Conservation (phyloP, 2,329 filamentous ascomycete genomes). For the Davidsoniella neocaledoniae region DNA sequence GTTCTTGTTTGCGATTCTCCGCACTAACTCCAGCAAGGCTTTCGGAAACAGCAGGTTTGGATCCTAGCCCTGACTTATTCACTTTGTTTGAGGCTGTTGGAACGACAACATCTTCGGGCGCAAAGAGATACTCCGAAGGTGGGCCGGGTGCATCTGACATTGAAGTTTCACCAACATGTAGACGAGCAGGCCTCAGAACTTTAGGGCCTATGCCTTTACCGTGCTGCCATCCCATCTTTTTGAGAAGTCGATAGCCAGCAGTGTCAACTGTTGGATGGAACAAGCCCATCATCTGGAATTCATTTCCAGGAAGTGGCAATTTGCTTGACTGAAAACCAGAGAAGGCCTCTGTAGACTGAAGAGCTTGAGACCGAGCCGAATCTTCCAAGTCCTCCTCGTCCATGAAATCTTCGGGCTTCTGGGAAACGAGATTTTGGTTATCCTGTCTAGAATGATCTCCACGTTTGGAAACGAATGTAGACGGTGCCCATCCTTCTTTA, state of each 20-base stretch:
- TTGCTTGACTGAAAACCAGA: slow-evolving; percentile 21
- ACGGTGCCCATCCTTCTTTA: slow-evolving; percentile 93
- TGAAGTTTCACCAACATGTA: slow-evolving; percentile 25
- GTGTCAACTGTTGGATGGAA: slow-evolving; percentile 46
- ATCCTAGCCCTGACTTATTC: slow-evolving; percentile 55
- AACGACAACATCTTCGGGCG: slow-evolving; percentile 60
- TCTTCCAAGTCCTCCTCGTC: slow-evolving; percentile 90
- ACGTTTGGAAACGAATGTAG: slow-evolving; percentile 82
- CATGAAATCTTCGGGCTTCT: slow-evolving; percentile 85
- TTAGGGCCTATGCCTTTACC: slow-evolving; percentile 88
- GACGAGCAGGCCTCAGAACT: slow-evolving; percentile 54
- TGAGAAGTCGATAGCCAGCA: slow-evolving; percentile 70
- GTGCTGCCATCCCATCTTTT: slow-evolving; percentile 89
- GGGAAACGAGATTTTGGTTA: slow-evolving; percentile 26
- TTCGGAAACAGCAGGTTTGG: not conserved
- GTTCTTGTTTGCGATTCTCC: not conserved
- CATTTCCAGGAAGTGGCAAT: too few relatives aligned
- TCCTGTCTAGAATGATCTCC: slow-evolving; percentile 46
- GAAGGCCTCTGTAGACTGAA: slow-evolving; percentile 60
- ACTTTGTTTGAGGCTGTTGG: slow-evolving; percentile 46
- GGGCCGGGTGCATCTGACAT: not conserved
- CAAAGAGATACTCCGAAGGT: slow-evolving; percentile 48
- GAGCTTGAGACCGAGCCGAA: slow-evolving; percentile 52
- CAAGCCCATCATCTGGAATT: too few relatives aligned
- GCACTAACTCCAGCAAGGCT: not conserved